Evolutionary conservation across 1,284 basidiomycete genomes (phyloP), one percentile per base, ranked within the genome.

Genomic region (Trichosporon asahii): DNA sequence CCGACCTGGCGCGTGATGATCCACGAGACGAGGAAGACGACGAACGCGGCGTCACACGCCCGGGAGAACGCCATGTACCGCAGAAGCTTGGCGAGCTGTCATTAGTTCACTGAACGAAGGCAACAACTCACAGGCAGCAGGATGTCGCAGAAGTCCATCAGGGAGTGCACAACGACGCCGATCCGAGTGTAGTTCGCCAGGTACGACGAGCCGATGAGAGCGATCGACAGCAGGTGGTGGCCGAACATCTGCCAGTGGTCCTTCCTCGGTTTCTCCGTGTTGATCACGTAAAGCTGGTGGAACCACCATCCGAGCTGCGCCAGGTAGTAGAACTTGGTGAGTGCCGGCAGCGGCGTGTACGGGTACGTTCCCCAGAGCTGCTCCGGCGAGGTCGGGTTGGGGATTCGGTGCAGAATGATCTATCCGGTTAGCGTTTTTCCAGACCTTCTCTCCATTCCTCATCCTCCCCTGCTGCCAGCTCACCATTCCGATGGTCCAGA

Each of bases 211-310:
- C 86, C 81, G 84, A 98, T 89, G 73, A 99, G 88, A 49, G 87
- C 81, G 70, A 95, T 88, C 21, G 95, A 96, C 77, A 98, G 91
- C 77, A 97, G 82, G 83, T 99, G 96, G 85, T 99, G 96, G 33
- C 89, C 86, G 86, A 98, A 91, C 96, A 98, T 99, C 84, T 98
- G 95, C 82, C 87, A 86, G 82, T 97, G 93, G 83, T 99, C 96
- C 79, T 94, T 95, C 69, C 96, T 88, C 67, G 89, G 87, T 64
- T 90, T 94, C 83, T 99, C 96, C n/a, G 94, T 90, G 82, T 98
- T 92, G 81, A 99, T 88, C 68, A 96, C 90, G 72, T 98, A 86
- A 21, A 97, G 86, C 83, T 96, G 94, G 79, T 98, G 95, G 70
- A 92, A 84, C 85, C 97, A 98, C 84, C 95, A 97, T 9, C 93